Evolutionary conservation across 805 yeast genomes (phyloP), one percentile per base, ranked within the genome.

Genomic region (Lipomyces chichibuensis): DNA sequence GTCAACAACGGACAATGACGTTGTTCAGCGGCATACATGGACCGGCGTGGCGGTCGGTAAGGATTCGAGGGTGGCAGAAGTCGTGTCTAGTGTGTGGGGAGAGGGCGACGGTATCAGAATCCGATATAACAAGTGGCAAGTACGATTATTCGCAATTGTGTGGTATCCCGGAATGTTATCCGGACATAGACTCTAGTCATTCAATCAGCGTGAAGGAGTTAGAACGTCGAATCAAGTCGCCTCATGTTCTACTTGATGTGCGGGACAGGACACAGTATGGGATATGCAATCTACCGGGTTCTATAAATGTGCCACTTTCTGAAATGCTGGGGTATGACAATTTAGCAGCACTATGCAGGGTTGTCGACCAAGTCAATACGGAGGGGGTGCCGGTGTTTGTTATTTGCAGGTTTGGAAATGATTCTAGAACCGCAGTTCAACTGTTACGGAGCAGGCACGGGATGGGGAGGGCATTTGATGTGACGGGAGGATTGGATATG

Each of bases 331-430:
- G 74, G 71, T n/a, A 49, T 68, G 7, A 20, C 72, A 29, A 68
- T 72, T 33, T 74, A 78, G 43, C 67, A 77, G 73, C 55, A 20
- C 49, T 46, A 25, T 33, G 29, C 11, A 49, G 52, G 55, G 65
- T 20, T 58, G 65, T 49, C n/a, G 69, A 67, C 17, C 32, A 62
- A 3, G 51, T 79, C 0, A 54, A 63, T 2, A 54, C 56, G 3
- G 23, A 71, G 20, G 69, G 71, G 4, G 74, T 76, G 43, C 79
- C 78, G 3, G 76, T 90, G 0, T 84, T 82, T 64, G 89, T 92
- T 0, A 81, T 94, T 23, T 95, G 99, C 77, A 82, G 98, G 39
- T 87, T 83, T 74, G 99, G 99, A 9, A 92, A 91, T 76, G 98
- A 95, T 75, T 93, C 98, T 0, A 92, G 90, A 73, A 77, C 86